phyloP scores from a whole-genome alignment of 495 filamentous ascomycete genomes.

The Penicillium cinerascens region DNA sequence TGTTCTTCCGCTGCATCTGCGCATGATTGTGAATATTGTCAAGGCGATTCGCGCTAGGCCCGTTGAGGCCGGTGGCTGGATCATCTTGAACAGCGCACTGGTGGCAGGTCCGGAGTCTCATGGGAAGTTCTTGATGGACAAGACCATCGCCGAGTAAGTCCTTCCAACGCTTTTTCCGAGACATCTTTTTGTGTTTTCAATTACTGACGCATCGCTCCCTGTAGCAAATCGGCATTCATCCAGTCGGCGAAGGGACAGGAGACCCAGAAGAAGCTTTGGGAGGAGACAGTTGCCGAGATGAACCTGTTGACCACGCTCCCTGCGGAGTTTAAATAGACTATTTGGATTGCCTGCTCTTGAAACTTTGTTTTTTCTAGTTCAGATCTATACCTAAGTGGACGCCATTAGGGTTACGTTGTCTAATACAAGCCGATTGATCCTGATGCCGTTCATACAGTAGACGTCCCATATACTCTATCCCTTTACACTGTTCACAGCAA shows the following conservation, averaged over 20 bases:
- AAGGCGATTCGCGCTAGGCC: slow-evolving; percentile 8
- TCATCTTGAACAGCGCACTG: slow-evolving; percentile 11
- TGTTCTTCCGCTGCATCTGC: slow-evolving; percentile 5
- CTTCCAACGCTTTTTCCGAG: too few species aligned
- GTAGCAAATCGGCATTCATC: slow-evolving; percentile 7
- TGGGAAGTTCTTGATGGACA: slow-evolving; percentile 13
- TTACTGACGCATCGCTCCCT: not conserved
- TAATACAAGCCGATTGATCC: too few species aligned
- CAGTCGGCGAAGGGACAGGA: slow-evolving; percentile 5
- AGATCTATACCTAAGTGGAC: too few species aligned
- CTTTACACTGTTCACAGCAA: too few species aligned
- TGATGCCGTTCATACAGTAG: too few species aligned
- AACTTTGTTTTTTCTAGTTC: too few species aligned
- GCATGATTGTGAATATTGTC: slow-evolving; percentile 3
- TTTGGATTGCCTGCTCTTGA: too few species aligned
- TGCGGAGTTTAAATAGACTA: not conserved
- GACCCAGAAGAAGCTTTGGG: slow-evolving; percentile 11
- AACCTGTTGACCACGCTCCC: slow-evolving; percentile 3
- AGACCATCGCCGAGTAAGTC: slow-evolving; percentile 11
- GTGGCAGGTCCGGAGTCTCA: slow-evolving; percentile 10
- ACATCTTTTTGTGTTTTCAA: not conserved
- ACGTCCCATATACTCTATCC: too few species aligned
- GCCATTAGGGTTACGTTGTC: too few species aligned
- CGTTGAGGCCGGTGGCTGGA: slow-evolving; percentile 13
- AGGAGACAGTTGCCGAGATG: slow-evolving; percentile 13